phyloP scores from a whole-genome alignment of 495 filamentous ascomycete species.

The Penicillium longicatenatum region DNA sequence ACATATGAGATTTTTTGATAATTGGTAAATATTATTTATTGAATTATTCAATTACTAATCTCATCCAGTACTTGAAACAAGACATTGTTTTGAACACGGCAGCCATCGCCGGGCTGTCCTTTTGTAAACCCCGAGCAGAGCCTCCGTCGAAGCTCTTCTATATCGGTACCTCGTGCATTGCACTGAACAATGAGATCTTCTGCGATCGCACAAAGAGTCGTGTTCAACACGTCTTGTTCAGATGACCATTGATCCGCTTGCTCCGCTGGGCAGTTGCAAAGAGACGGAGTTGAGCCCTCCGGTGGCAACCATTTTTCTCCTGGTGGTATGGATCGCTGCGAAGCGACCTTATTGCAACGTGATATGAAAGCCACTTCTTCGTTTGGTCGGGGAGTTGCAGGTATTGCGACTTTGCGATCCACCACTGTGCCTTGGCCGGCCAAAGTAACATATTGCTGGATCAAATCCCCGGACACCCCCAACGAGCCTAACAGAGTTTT shows the following conservation, averaged over 20 bases:
- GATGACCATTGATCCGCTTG: constrained; percentile 13
- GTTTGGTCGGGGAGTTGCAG: constrained; percentile 25
- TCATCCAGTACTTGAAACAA: constrained; percentile 49
- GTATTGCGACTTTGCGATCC: constrained; percentile 43
- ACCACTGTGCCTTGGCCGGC: constrained; percentile 20
- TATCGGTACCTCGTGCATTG: constrained; percentile 40
- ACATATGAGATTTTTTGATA: no score
- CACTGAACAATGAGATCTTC: constrained; percentile 44
- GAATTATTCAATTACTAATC: constrained; percentile 31
- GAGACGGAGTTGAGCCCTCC: neutral
- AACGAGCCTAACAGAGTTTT: constrained; percentile 27
- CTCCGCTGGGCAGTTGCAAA: constrained; percentile 7
- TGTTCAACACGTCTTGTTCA: constrained; percentile 37
- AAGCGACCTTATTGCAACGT: neutral
- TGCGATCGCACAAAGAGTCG: constrained; percentile 45
- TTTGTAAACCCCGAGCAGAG: constrained; percentile 42
- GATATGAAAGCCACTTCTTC: neutral
- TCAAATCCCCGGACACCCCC: constrained; percentile 26
- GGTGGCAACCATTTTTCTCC: neutral
- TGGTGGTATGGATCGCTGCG: neutral
- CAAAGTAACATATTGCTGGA: constrained; percentile 35
- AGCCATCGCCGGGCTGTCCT: constrained; percentile 36
- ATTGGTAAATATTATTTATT: no score
- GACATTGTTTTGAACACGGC: constrained; percentile 45
- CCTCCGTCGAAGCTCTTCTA: constrained; percentile 36